Percentiles rank a stretch among this genome's conserved stretches.
Conservation (phyloP, 2,329 filamentous ascomycete species). For the Leptographium procerum region DNA sequence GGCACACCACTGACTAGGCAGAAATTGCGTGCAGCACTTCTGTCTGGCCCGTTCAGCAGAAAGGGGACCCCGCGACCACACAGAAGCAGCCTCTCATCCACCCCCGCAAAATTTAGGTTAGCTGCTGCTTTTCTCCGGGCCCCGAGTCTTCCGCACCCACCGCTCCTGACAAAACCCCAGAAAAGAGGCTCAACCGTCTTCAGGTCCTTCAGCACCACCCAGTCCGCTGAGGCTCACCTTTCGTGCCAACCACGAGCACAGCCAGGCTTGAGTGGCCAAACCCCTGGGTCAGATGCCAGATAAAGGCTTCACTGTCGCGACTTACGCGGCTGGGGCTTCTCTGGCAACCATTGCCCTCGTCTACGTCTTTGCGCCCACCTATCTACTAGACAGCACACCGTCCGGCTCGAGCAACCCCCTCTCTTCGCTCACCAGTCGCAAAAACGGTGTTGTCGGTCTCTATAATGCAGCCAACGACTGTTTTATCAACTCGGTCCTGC, state of each 20-base stretch:
- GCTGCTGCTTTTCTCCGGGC: neutral
- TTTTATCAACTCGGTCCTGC: constrained; percentile 93
- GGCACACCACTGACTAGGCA: neutral
- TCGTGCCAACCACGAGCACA: neutral
- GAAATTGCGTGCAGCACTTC: neutral
- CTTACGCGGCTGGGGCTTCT: constrained; percentile 90
- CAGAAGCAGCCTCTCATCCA: neutral
- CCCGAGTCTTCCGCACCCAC: neutral
- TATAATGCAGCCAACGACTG: constrained; percentile 89
- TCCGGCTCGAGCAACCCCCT: constrained; percentile 26
- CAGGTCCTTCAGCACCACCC: neutral
- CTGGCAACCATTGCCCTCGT: constrained; percentile 89
- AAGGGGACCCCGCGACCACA: neutral
- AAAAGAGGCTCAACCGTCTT: neutral
- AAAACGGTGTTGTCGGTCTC: constrained; percentile 81
- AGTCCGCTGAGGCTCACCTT: neutral
- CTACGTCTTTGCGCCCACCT: constrained; percentile 97
- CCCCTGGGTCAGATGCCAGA: constrained; percentile 53
- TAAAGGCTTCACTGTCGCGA: constrained; percentile 70
- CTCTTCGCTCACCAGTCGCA: constrained; percentile 34
- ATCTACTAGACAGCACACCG: constrained; percentile 78
- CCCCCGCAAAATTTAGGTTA: neutral
- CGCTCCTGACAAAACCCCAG: neutral
- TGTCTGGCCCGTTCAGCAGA: neutral
- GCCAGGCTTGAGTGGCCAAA: neutral